These are phyloP conservation scores for Ascomycota sp. DNA, from an alignment of 2,329 filamentous ascomycete genomes.

Conservation along the genomic window DNA sequence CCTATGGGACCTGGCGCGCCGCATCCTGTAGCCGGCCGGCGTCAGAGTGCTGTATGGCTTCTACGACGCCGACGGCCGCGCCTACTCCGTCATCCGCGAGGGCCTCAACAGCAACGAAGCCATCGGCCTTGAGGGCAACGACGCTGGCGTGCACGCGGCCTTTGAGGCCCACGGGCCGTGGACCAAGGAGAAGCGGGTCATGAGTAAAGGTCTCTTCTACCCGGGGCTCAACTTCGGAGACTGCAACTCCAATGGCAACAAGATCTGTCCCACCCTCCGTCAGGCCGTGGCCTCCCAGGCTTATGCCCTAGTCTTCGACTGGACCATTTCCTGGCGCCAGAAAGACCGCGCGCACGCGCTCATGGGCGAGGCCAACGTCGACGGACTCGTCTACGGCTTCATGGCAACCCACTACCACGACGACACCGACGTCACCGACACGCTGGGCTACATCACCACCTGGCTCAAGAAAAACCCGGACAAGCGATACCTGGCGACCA, in stretches of 20 bases:
- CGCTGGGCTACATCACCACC: not conserved
- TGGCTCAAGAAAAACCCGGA: not conserved
- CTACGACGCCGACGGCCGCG: not conserved
- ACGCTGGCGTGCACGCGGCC: not conserved
- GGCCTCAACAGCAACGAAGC: slow-evolving; percentile 2
- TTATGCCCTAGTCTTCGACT: slow-evolving; percentile 1
- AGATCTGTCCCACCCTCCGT: slow-evolving; percentile 1
- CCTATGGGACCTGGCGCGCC: slow-evolving; percentile 1
- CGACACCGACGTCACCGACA: not conserved
- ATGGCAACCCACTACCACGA: not conserved
- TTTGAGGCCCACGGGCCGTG: not conserved
- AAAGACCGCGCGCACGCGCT: not conserved
- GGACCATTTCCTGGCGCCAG: not conserved
- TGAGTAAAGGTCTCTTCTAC: slow-evolving; percentile 1
- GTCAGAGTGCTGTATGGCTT: slow-evolving; percentile 3
- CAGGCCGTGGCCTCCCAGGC: not conserved
- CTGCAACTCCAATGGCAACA: not conserved
- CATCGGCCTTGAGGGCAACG: slow-evolving; percentile 1
- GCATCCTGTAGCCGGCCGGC: slow-evolving; percentile 1
- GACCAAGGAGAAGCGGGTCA: not conserved
- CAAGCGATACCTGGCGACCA: not conserved
- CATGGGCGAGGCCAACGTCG: slow-evolving; percentile 1
- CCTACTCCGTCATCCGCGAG: not conserved
- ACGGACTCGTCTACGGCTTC: slow-evolving; percentile 2
- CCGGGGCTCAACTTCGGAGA: slow-evolving; percentile 1